Percentiles rank a stretch among this genome's conserved stretches.
These are phyloP conservation scores for Rhizomucor miehei DNA, from an alignment of 371 early-diverging fungal genomes.

Conservation along the genomic window DNA sequence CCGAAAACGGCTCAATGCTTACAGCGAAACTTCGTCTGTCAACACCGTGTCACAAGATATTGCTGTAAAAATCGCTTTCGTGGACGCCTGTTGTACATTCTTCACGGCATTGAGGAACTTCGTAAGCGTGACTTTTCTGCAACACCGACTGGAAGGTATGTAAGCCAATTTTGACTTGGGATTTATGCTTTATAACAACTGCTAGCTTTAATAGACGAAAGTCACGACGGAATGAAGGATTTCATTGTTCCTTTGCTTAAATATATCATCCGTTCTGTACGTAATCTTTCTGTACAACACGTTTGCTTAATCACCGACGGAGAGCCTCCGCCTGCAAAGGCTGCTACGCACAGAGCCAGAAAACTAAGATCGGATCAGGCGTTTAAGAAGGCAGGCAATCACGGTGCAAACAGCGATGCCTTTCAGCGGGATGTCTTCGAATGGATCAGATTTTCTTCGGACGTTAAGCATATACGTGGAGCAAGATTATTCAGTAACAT, in stretches of 20 bases:
- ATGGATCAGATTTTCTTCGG: background rate
- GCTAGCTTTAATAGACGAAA: background rate
- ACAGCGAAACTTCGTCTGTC: background rate
- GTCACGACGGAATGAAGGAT: background rate
- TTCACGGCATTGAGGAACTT: background rate
- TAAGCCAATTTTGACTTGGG: background rate
- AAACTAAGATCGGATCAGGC: background rate
- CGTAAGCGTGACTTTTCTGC: background rate
- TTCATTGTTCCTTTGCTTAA: background rate
- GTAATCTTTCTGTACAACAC: background rate
- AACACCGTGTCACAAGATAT: background rate
- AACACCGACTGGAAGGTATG: background rate
- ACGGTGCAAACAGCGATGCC: background rate
- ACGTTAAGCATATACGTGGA: background rate
- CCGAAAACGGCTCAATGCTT: background rate
- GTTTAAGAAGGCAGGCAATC: background rate
- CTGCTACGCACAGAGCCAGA: background rate
- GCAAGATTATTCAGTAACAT: background rate
- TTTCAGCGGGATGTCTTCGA: background rate
- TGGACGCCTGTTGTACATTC: background rate
- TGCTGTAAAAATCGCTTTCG: background rate
- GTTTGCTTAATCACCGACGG: background rate
- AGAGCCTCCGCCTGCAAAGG: background rate
- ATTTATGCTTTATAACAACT: background rate
- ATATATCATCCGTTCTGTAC: background rate